Base-by-base conservation (phyloP, 257 asterid species). In the Solanum clarkiae region DNA sequence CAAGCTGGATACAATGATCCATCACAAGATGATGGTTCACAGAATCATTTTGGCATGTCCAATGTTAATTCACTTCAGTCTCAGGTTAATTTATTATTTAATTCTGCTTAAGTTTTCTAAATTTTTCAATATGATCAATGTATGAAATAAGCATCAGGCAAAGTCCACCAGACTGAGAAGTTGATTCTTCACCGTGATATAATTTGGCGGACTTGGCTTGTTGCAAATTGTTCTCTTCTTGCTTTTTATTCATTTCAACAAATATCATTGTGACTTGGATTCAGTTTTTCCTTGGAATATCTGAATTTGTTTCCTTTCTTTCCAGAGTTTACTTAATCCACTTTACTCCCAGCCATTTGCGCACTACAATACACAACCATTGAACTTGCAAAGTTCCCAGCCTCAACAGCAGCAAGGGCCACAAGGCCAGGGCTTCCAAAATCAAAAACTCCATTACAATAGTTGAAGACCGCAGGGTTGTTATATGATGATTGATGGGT, bases 1-100 rank as follows among this genome's bases (percentile, higher is more conserved):
- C 99, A 95, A 87, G 97, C 95, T 85, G 90, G 95, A 80, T 94
- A 90, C 86, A 93, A 86, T 85, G 98, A 94, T 85, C 98, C 93
- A 75, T 91, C 98, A 81, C 97, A 93, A 84, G 98, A 97, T 86
- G 98, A 97, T 85, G 86, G 93, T 87, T 92, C 99, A 66, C 99
- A 95, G 81, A 92, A 88, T 87, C 98, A 93, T 86, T 95, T 91
- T 45, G 94, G 94, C 63, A 85, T 91, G 85, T 88, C 93, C 85
- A 91, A 89, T 90, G 88, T 94, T 60, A 90, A 88, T 90, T 86
- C 92, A n/a, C 93, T 96, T 84, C 99, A 92, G 89, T 92, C 98
- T 82, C 98, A 96, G 98, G 98, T 95, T 77, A 77, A 53, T 82
- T 29, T 74, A 45, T 68, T 51, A 49, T 42, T 24, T 40, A 47